Evolutionary conservation across 768 basidiomycete species (phyloP), one percentile per base, ranked within the genome.

Genomic region (Fomitopsis pulvina): DNA sequence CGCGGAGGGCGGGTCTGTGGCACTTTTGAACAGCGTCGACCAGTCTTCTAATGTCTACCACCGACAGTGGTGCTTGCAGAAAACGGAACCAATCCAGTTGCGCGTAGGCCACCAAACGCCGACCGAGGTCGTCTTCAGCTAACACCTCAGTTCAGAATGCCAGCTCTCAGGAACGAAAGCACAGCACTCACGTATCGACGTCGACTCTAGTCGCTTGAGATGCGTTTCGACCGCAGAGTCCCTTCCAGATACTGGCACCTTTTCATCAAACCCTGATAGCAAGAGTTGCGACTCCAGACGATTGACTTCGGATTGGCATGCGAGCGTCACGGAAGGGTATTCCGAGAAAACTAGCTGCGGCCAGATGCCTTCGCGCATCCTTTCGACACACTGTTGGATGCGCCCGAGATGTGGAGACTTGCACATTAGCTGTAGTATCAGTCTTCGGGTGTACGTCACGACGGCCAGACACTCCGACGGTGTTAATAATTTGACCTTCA

Each of bases 1-100:
- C 66, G 16, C 61, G 58, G 5, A 84, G 39, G 0, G 74, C 69
- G 0, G 74, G 68, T 0, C 63, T 58, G 51, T 81, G 62, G 16
- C 80, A 63, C 20, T 66, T 67, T 11, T 61, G 55, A 25, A 85
- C 53, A 0, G 73, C 61, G 1, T 48, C 48, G 0, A 69, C 59
- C 1, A 84, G 59, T 5, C 73, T 72, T 20, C 53, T 58, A 18
- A 83, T 58, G 41, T 81, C 71, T 0, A 56, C 52, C 1, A 65
- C 11, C 12, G 60, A 56, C 3, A 78, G 55, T 1, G 64, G 57
- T 24, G 63, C 58, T 12, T 70, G 68, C 1, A 71, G 57, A 1
- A 85, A 63, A 30, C 85, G 78, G 27, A 83, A 50, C 76, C 77
- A 80, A 55, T 85, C 83, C n/a, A 87, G 68, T 0, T 87, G 66